These are phyloP conservation scores for Skeletonema tropicum DNA, from an alignment of 108 stramenopile genomes.

Conservation along the genomic window DNA sequence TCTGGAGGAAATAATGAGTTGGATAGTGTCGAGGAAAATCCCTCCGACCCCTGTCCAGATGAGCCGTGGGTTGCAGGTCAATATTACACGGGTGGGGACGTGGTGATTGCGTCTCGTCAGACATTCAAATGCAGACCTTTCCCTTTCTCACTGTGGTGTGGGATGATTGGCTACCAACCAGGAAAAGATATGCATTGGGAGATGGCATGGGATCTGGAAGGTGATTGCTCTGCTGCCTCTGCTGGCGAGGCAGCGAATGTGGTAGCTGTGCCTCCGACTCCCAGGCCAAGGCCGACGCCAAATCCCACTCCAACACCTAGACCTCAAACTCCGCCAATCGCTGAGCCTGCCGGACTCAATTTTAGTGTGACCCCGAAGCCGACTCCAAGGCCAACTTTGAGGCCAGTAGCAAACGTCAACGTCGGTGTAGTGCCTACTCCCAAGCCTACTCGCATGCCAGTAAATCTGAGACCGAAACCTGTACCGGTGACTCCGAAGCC, in stretches of 20 bases:
- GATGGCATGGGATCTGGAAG: slow-evolving; percentile 23
- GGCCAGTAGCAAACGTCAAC: no score
- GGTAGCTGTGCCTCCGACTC: background rate
- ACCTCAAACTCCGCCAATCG: background rate
- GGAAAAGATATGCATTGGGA: slow-evolving; percentile 9
- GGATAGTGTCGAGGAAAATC: no score
- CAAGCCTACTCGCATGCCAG: no score
- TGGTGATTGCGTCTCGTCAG: background rate
- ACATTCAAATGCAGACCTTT: slow-evolving; percentile 19
- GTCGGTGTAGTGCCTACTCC: no score
- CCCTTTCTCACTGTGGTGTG: slow-evolving; percentile 34
- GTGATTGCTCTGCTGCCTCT: slow-evolving; percentile 8
- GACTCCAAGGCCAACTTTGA: no score
- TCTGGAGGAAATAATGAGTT: background rate
- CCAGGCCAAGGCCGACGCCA: background rate
- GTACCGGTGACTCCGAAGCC: background rate
- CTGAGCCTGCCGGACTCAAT: background rate
- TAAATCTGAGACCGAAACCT: background rate
- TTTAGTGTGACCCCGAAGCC: no score
- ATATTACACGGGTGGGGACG: slow-evolving; percentile 23
- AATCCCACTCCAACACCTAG: background rate
- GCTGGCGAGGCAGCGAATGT: background rate
- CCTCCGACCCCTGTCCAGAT: background rate
- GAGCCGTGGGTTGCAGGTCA: slow-evolving; percentile 1
- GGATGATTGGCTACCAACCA: slow-evolving; percentile 27